A percentile compares a stretch with the other conserved stretches of the same genome.
phyloP scores from a whole-genome alignment of 2,329 filamentous ascomycete genomes.

The Alternaria solani region DNA sequence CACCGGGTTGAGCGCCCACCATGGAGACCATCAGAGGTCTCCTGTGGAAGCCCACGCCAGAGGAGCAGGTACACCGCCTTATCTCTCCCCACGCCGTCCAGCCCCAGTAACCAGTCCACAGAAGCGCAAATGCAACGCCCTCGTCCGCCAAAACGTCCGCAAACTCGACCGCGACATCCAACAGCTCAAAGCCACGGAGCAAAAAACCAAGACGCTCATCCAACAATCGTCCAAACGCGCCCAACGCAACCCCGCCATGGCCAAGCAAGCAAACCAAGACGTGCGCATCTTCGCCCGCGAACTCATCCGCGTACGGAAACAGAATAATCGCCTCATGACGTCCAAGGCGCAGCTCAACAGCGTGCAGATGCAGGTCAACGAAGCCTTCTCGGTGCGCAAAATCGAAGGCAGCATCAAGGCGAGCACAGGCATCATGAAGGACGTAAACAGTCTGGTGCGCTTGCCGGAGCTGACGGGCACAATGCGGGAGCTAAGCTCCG shows the following conservation, averaged over 20 bases:
- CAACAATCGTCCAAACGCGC: conserved; percentile 81
- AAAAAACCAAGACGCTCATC: conserved; percentile 79
- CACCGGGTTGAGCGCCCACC: conserved; percentile 17
- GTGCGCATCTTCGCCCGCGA: conserved; percentile 89
- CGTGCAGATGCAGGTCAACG: conserved; percentile 97
- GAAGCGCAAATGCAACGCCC: conserved; percentile 93
- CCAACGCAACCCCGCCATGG: conserved; percentile 79
- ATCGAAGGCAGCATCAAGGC: conserved; percentile 91
- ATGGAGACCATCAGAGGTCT: conserved; percentile 91
- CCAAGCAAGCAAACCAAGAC: conserved; percentile 80
- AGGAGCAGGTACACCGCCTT: conserved; percentile 75
- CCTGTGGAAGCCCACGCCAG: conserved; percentile 91
- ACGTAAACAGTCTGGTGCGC: conserved; percentile 85
- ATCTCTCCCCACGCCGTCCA: not conserved
- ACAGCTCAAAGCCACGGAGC: conserved; percentile 78
- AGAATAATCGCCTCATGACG: conserved; percentile 77
- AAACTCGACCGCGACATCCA: conserved; percentile 94
- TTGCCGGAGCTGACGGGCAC: conserved; percentile 87
- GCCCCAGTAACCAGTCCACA: conserved; percentile 52
- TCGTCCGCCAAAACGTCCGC: conserved; percentile 89
- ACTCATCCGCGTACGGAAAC: conserved; percentile 81
- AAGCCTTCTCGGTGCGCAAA: conserved; percentile 93
- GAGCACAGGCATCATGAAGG: conserved; percentile 93
- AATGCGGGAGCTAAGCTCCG: conserved; percentile 85
- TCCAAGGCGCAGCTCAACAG: conserved; percentile 90